Percentiles rank a stretch among this genome's conserved stretches.
phyloP scores from a whole-genome alignment of 2,329 filamentous ascomycete genomes.

The Botrytis aclada region DNA sequence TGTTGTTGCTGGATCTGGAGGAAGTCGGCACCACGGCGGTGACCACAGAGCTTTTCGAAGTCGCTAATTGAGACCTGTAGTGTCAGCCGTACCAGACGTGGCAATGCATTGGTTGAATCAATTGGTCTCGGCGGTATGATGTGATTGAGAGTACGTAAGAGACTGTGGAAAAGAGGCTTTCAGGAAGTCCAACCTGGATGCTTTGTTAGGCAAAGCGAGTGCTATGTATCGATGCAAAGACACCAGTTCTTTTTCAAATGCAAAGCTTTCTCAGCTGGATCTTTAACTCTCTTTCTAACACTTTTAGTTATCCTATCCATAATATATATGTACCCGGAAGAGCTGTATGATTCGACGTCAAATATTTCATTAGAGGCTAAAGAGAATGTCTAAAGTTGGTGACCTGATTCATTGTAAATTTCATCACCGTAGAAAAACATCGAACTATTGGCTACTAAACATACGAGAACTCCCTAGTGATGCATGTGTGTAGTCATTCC shows the following conservation, averaged over 20 bases:
- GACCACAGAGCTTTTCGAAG: neutral
- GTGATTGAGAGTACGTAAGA: neutral
- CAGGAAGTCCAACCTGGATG: neutral
- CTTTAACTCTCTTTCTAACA: neutral
- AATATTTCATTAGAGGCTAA: neutral
- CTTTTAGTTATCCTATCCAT: neutral
- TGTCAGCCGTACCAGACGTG: neutral
- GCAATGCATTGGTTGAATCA: neutral
- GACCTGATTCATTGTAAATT: neutral
- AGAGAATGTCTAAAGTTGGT: neutral
- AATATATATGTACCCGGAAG: neutral
- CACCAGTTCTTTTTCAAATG: too few relatives aligned
- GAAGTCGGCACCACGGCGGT: neutral
- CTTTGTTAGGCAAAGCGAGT: neutral
- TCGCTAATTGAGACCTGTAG: neutral
- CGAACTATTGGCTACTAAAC: neutral
- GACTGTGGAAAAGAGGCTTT: neutral
- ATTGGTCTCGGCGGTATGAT: neutral
- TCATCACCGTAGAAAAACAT: too few relatives aligned
- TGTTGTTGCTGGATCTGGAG: neutral
- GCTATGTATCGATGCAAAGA: neutral
- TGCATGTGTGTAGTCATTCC: neutral
- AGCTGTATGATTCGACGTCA: neutral
- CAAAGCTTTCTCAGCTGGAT: neutral
- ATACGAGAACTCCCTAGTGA: neutral